A percentile compares a stretch with the other conserved stretches of the same genome.
phyloP scores from a whole-genome alignment of 2,329 filamentous ascomycete genomes.

The Hypoxylon sp. region DNA sequence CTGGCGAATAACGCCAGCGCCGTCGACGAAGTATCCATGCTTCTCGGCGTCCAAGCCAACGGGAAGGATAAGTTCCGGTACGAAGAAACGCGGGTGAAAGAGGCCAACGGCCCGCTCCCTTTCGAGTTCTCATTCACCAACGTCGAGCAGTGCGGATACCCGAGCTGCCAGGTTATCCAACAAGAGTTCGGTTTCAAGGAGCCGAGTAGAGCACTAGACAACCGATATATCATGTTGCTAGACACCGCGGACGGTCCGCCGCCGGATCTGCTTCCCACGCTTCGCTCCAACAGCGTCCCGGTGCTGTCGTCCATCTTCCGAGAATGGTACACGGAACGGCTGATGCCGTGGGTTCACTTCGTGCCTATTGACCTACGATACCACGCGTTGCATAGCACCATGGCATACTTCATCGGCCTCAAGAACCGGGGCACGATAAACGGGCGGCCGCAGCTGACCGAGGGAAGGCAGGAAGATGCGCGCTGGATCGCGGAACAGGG shows the following conservation, averaged over 20 bases:
- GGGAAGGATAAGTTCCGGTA: slow-evolving; percentile 66
- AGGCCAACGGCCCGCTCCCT: slow-evolving; percentile 68
- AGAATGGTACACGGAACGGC: slow-evolving; percentile 83
- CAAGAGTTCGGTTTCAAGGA: slow-evolving; percentile 66
- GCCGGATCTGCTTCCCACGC: slow-evolving; percentile 69
- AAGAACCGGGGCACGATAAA: slow-evolving; percentile 61
- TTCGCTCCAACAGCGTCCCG: slow-evolving; percentile 77
- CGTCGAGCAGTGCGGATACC: slow-evolving; percentile 68
- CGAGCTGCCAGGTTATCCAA: slow-evolving; percentile 64
- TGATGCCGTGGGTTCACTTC: slow-evolving; percentile 85
- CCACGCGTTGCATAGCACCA: slow-evolving; percentile 79
- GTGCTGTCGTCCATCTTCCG: slow-evolving; percentile 81
- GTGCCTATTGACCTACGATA: slow-evolving; percentile 82
- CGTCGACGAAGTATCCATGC: slow-evolving; percentile 65
- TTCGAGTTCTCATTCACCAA: slow-evolving; percentile 73
- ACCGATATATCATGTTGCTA: slow-evolving; percentile 79
- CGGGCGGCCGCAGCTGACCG: slow-evolving; percentile 63
- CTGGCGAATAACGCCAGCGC: slow-evolving; percentile 72
- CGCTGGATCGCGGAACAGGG: slow-evolving; percentile 77
- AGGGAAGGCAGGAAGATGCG: slow-evolving; percentile 67
- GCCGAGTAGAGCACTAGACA: slow-evolving; percentile 72
- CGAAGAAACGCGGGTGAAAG: slow-evolving; percentile 65
- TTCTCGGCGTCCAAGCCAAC: slow-evolving; percentile 64
- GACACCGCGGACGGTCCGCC: slow-evolving; percentile 80
- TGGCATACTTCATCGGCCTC: slow-evolving; percentile 80